phyloP scores from a whole-genome alignment of 139 green algal species.

The Chlorella sp. region DNA sequence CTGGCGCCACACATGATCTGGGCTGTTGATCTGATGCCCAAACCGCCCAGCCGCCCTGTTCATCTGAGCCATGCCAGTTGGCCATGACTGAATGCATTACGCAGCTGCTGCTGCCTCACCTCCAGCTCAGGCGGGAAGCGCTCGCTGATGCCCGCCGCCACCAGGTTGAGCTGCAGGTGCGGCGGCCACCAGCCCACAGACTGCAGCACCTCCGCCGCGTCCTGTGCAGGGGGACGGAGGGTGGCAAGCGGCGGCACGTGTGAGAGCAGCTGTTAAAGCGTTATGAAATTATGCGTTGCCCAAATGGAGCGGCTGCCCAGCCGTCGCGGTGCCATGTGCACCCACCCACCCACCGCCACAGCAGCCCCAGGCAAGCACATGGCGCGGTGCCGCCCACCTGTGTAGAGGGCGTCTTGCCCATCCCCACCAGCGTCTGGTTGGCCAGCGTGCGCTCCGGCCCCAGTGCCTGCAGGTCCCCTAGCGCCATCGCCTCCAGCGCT shows the following conservation, averaged over 20 bases:
- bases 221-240: not conserved
- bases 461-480: not conserved
- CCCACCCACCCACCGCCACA: no score
- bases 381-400: not conserved
- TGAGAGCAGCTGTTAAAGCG: no score
- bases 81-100: no score
- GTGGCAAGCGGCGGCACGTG: not conserved
- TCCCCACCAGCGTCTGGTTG: not conserved
- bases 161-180: slow-evolving; percentile 69
- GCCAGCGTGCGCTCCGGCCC: not conserved
- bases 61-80: no score
- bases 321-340: no score
- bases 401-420: slow-evolving; percentile 15
- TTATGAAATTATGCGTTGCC: no score
- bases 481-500: slow-evolving; percentile 3
- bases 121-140: slow-evolving; percentile 48
- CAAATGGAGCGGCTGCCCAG: no score
- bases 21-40: no score
- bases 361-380: no score
- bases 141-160: slow-evolving; percentile 43
- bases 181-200: slow-evolving; percentile 59
- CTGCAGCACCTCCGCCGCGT: slow-evolving; percentile 58
- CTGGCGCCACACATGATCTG: no score
- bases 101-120: slow-evolving; percentile 20
- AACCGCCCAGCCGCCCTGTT: no score